Base-by-base conservation (phyloP, 345 rosid species). In the Orychophragmus violaceus region DNA sequence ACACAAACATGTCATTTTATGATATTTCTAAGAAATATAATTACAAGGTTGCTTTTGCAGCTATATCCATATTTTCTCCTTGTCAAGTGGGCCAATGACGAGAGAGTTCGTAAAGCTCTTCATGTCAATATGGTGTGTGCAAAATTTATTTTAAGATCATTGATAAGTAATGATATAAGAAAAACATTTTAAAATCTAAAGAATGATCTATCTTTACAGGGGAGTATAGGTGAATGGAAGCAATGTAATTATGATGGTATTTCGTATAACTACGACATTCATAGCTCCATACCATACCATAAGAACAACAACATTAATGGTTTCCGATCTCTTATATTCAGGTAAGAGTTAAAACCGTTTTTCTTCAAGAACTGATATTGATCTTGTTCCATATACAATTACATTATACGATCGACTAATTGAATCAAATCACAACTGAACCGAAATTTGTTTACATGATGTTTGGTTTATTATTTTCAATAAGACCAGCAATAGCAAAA, bases 141-240 rank as follows among this genome's bases (percentile, higher is more conserved):
- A n/a, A 85, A 30, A 14, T 76, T 86, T 13, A 83, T 28, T 28
- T 28, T 28, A 28, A 5, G 80, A 13, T 79, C 33, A 35, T 35
- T 35, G 24, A 44, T 44, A 9, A 17, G 11, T 44, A 21, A 44
- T 39, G 17, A 39, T n/a, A n/a, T 44, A 44, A 42, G 1, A n/a
- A n/a, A n/a, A 44, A 21, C 1, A n/a, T 17, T 44, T 17, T 1
- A 16, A 7, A 44, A 17, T 44, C 49, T 8, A 44, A 17, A 44
- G 10, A 12, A 44, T 14, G 10, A 44, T 44, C 2, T 44, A 44
- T 17, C 22, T 2, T 44, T 23, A 37, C 55, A 67, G 71, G 32
- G 53, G 35, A 66, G 45, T 45, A 30, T 56, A 29, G 23, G 33
- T 12, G 16, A 54, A 30, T 67, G 71, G 71, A 18, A 1, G 28